These are phyloP conservation scores for Diaporthe sp. DNA, from an alignment of 2,329 filamentous ascomycete species.

Conservation along the genomic window DNA sequence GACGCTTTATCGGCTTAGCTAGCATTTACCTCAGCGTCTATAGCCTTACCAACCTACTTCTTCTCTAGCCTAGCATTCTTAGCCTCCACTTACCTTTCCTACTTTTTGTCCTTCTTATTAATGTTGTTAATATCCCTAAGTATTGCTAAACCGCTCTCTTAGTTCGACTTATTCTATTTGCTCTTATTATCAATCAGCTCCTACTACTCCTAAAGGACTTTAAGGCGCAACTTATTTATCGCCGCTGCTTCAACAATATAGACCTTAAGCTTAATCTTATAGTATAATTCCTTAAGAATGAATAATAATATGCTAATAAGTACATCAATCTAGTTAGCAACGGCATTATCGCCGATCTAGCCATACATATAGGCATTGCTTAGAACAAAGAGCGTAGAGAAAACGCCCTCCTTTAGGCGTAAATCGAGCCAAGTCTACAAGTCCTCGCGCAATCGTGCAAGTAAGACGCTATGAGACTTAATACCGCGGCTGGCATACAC, in stretches of 20 bases:
- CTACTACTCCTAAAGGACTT: conserved; percentile 98
- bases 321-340: conserved; percentile 90
- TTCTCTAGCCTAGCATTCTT: conserved; percentile 53
- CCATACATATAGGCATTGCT: conserved; percentile 99
- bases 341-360: conserved; percentile 79
- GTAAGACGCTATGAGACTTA: conserved; percentile 90
- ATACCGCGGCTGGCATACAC: conserved; percentile 93
- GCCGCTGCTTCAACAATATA: conserved; percentile 96
- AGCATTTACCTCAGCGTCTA: conserved; percentile 65
- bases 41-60: conserved; percentile 63
- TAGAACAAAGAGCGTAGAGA: conserved; percentile 92
- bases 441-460: conserved; percentile 87
- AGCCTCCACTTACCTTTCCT: conserved; percentile 58
- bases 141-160: conserved; percentile 77
- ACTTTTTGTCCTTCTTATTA: conserved; percentile 88
- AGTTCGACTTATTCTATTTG: conserved; percentile 85
- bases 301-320: conserved; percentile 91
- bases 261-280: conserved; percentile 98
- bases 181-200: conserved; percentile 98
- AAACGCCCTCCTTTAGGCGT: conserved; percentile 92
- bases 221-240: conserved; percentile 98
- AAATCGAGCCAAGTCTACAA: conserved; percentile 95
- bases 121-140: conserved; percentile 92
- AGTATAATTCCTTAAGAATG: conserved; percentile 98
- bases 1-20: conserved; percentile 50